Percentiles rank a stretch among this genome's conserved stretches.
Conservation (phyloP, 1,284 basidiomycete species). For the Irpex sp. region DNA sequence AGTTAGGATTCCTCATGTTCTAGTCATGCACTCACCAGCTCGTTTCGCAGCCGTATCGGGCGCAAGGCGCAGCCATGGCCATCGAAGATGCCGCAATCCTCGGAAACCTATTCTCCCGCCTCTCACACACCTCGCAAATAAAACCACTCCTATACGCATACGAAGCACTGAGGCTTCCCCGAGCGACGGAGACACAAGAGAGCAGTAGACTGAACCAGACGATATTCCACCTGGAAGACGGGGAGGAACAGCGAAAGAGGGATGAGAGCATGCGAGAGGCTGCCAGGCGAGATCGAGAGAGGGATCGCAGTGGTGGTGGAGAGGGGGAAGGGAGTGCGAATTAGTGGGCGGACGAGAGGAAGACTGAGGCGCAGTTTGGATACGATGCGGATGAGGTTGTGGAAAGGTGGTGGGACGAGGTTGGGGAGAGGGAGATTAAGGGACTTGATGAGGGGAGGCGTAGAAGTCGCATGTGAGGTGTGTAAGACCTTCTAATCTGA, state of each 20-base stretch:
- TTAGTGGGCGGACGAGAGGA: slow-evolving; percentile 47
- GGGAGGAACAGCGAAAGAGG: slow-evolving; percentile 46
- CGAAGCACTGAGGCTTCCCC: slow-evolving; percentile 41
- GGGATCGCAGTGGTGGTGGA: neutral
- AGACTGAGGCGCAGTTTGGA: slow-evolving; percentile 39
- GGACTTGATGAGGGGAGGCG: neutral
- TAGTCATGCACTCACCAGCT: neutral
- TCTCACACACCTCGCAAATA: slow-evolving; percentile 34
- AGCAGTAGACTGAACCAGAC: slow-evolving; percentile 46
- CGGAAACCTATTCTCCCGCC: slow-evolving; percentile 47
- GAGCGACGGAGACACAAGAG: slow-evolving; percentile 44
- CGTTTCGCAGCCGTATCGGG: slow-evolving; percentile 54
- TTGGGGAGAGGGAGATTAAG: slow-evolving; percentile 19
- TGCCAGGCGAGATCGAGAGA: slow-evolving; percentile 25
- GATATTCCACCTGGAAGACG: slow-evolving; percentile 53
- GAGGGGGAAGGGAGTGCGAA: slow-evolving; percentile 36
- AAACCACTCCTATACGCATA: slow-evolving; percentile 46
- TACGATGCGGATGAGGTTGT: slow-evolving; percentile 49
- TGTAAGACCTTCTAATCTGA: no score
- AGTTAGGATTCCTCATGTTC: slow-evolving; percentile 15
- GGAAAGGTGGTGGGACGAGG: slow-evolving; percentile 43
- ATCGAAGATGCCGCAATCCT: slow-evolving; percentile 64
- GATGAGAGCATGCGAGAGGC: slow-evolving; percentile 47
- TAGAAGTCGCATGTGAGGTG: no score
- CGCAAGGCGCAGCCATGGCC: slow-evolving; percentile 67